Evolutionary conservation across 2,329 filamentous ascomycete species (phyloP), one percentile per base, ranked within the genome.

Genomic region (Aspergillus oerlinghausenensis): DNA sequence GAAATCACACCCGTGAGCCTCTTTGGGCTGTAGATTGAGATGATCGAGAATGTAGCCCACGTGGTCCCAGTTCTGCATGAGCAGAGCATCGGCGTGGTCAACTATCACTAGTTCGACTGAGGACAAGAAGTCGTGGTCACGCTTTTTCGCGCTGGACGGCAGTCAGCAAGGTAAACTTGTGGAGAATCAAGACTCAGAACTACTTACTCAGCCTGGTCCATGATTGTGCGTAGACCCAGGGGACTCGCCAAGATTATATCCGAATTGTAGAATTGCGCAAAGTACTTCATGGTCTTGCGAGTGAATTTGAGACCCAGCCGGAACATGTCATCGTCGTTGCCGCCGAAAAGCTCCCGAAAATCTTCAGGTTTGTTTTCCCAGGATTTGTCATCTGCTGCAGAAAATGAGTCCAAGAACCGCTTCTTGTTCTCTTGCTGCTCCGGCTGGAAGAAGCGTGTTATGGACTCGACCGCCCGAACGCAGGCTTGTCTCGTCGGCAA

Each of bases 51-150:
- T 89, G 71, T 89, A 90, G 72, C 95, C 90, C 59, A 97, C 84
- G 70, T 99, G 93, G 68, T 97, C 92, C 92, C 93, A 97, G 72
- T 96, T 97, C 73, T 99, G 94, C 92, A 97, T 97, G 8, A 96
- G 84, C 45, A 97, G 83, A 0, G 92, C 92, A 73, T 97, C 92
- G 11, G 91, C 88, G 74, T 97, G 92, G 72, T 99, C 94, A 59
- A 96, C 82, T 49, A 97, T 81, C 32, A 94, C 86, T 52, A 99
- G 75, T 75, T 99, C 94, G 66, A 99, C 90, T 1, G 93, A 97
- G 56, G 89, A 93, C 14, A 99, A 81, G 70, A 96, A 99, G 73
- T 99, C 94, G 65, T 85, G 87, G 71, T 97, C 93, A 38, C 83
- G 76, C 62, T 85, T 86, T 70, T 88, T 88, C 58, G 79, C 82